Percentiles rank a stretch among this genome's conserved stretches.
These are phyloP conservation scores for Fraxinus paxiana DNA, from an alignment of 305 asterid species.

Conservation along the genomic window DNA sequence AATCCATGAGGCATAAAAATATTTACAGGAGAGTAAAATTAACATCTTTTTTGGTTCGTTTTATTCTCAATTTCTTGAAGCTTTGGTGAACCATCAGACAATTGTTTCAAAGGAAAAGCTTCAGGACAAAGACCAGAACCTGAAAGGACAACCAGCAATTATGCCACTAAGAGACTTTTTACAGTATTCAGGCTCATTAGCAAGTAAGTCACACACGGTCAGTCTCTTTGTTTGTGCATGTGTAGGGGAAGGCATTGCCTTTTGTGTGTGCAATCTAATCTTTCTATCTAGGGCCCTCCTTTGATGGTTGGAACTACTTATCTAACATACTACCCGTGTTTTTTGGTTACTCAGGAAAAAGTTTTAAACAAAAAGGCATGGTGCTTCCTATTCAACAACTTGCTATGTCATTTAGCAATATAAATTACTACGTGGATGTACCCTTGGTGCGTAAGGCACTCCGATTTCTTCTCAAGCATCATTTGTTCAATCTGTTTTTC, in stretches of 20 bases:
- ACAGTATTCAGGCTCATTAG: constrained; percentile 77
- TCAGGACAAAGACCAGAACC: constrained; percentile 52
- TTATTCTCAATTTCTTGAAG: constrained; percentile 35
- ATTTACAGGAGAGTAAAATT: not conserved
- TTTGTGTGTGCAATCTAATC: not conserved
- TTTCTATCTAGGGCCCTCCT: not conserved
- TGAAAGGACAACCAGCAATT: constrained; percentile 62
- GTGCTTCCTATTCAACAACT: constrained; percentile 91
- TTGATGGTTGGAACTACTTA: constrained; percentile 7
- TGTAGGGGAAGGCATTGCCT: not conserved
- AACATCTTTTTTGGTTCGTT: constrained; percentile 10
- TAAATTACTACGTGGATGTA: constrained; percentile 81
- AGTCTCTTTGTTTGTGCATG: constrained; percentile 4
- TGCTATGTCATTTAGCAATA: constrained; percentile 77
- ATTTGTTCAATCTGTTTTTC: constrained; percentile 7
- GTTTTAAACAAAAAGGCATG: constrained; percentile 78
- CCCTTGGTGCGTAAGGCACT: constrained; percentile 57
- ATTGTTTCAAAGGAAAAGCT: constrained; percentile 67
- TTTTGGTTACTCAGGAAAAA: constrained; percentile 53
- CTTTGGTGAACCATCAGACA: constrained; percentile 81
- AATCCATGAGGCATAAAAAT: not conserved
- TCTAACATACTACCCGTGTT: constrained; percentile 15
- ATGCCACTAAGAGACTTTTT: constrained; percentile 76
- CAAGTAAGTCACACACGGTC: constrained; percentile 48
- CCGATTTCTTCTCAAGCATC: constrained; percentile 10